Conservation (phyloP, 2,329 filamentous ascomycete species). For the Sporothrix sp. region DNA sequence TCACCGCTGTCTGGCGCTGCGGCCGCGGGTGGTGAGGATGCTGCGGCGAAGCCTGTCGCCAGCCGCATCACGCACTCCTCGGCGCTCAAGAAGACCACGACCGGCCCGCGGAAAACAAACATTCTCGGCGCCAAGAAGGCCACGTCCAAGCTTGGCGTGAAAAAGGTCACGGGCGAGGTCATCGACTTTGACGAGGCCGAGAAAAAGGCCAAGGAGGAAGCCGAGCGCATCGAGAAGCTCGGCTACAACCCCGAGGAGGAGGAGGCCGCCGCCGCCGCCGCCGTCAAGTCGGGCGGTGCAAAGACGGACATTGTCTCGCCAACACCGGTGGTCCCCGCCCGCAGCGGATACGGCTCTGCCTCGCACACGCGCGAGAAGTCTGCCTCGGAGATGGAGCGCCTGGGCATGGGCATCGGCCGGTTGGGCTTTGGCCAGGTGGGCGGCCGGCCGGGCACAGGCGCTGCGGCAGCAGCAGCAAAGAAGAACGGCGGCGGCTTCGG, state of each 20-base stretch:
- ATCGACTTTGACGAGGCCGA: conserved; percentile 98
- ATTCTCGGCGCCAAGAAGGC: conserved; percentile 80
- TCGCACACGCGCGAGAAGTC: conserved; percentile 49
- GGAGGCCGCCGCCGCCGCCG: conserved; percentile 36
- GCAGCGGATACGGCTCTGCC: conserved; percentile 53
- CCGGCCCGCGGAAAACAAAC: conserved; percentile 67
- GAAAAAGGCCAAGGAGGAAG: conserved; percentile 94
- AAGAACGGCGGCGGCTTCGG: conserved; percentile 83
- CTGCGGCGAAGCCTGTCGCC: conserved; percentile 47
- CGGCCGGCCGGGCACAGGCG: conserved; percentile 32
- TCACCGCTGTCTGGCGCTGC: conserved; percentile 66
- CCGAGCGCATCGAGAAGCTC: conserved; percentile 87
- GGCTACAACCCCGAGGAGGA: conserved; percentile 93
- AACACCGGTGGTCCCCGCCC: conserved; percentile 60
- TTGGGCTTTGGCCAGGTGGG: conserved; percentile 84
- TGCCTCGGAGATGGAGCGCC: conserved; percentile 71
- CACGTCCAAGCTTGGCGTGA: conserved; percentile 68
- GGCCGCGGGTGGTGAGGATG: conserved; percentile 37
- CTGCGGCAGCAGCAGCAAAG: conserved; percentile 32
- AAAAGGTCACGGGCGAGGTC: conserved; percentile 71
- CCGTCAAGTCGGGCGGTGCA: conserved; percentile 32
- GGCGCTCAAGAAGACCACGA: conserved; percentile 67
- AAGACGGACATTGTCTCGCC: conserved; percentile 54
- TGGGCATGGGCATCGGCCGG: conserved; percentile 80
- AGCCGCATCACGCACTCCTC: conserved; percentile 68